These are phyloP conservation scores for Trichosphaerium sp. DNA, from an alignment of 78 protist genomes.

Conservation along the genomic window DNA sequence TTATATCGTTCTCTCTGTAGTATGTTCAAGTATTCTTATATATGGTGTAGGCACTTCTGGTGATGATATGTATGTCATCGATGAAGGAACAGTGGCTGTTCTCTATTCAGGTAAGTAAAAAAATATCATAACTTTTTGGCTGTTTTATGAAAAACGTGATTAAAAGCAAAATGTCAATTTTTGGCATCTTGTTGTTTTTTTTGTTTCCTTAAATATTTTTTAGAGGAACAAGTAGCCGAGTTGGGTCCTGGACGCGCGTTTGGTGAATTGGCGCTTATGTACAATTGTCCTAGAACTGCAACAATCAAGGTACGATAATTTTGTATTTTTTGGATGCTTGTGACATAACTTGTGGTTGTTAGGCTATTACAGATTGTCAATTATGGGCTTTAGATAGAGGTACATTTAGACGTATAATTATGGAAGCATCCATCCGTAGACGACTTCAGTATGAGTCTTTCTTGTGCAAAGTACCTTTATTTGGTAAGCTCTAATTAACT, in stretches of 20 bases:
- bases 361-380: not conserved
- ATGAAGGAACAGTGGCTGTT: no score
- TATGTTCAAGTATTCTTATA: no score
- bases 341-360: not conserved
- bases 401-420: not conserved
- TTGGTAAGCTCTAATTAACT: not conserved
- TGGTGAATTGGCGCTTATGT: conserved; percentile 69
- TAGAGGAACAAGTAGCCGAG: not conserved
- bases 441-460: not conserved
- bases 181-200: no score
- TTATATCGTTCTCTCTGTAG: no score
- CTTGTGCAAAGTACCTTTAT: not conserved
- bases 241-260: conserved; percentile 14
- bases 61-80: no score
- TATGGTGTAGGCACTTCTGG: no score
- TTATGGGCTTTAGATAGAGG: not conserved
- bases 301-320: conserved; percentile 7
- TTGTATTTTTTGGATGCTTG: not conserved
- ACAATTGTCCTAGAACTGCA: conserved; percentile 51
- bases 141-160: no score
- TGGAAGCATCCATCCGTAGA: not conserved
- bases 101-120: no score
- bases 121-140: no score
- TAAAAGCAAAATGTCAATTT: no score
- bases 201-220: no score